A percentile compares a stretch with the other conserved stretches of the same genome.
Conservation (phyloP, 2,329 filamentous ascomycete genomes). For the Cordyceps farinosa region DNA sequence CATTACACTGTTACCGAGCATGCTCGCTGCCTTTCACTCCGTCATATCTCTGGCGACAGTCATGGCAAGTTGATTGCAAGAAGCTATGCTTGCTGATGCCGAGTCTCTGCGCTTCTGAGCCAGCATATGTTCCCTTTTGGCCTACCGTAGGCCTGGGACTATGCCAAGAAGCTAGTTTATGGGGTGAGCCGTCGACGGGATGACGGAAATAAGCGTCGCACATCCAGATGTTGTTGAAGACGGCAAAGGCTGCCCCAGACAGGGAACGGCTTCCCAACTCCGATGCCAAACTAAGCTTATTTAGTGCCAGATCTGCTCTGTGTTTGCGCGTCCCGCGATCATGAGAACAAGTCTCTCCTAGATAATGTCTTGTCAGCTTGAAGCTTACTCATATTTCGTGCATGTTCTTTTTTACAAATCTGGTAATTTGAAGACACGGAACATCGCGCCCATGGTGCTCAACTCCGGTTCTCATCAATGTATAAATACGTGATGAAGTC, state of each 20-base stretch:
- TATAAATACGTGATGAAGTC: not conserved
- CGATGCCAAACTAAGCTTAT: constrained; percentile 9
- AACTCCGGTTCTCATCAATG: not conserved
- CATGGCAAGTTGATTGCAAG: too few relatives aligned
- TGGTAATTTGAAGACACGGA: not conserved
- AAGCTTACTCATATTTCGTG: constrained; percentile 8
- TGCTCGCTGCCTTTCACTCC: too few relatives aligned
- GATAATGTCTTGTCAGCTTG: not conserved
- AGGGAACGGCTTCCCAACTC: not conserved
- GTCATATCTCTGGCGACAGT: too few relatives aligned
- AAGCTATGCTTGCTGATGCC: too few relatives aligned
- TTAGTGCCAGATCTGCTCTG: not conserved
- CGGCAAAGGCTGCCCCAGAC: not conserved
- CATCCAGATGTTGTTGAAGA: not conserved
- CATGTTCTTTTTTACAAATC: not conserved
- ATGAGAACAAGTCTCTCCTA: not conserved
- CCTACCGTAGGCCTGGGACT: not conserved
- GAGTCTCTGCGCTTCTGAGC: too few relatives aligned
- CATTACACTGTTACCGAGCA: not conserved
- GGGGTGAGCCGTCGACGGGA: not conserved
- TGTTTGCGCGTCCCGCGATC: not conserved
- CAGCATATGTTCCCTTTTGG: not conserved
- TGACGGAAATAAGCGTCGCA: not conserved
- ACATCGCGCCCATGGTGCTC: not conserved
- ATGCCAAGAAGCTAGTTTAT: not conserved